These are phyloP conservation scores for Alternaria brassicae DNA, from an alignment of 2,329 filamentous ascomycete species.

Conservation along the genomic window DNA sequence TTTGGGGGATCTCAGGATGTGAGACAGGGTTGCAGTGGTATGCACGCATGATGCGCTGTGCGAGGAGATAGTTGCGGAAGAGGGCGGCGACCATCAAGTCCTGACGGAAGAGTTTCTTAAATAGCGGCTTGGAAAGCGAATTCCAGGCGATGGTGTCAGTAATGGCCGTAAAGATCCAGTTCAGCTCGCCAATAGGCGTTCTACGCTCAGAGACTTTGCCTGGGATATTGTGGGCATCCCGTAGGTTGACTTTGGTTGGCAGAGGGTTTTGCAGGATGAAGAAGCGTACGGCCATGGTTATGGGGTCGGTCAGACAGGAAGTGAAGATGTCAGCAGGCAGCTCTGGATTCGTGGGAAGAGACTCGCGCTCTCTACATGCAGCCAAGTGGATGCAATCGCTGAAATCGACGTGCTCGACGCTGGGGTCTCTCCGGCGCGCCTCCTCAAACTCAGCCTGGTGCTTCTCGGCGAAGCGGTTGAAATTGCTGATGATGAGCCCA, in stretches of 20 bases:
- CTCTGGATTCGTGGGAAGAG: conserved; percentile 90
- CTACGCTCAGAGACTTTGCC: conserved; percentile 90
- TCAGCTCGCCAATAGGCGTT: conserved; percentile 92
- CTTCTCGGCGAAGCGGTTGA: conserved; percentile 92
- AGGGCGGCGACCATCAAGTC: conserved; percentile 99
- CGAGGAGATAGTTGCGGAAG: conserved; percentile 93
- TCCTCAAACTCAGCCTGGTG: conserved; percentile 90
- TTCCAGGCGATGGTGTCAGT: conserved; percentile 99
- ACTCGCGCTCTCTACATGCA: conserved; percentile 88
- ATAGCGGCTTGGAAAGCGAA: conserved; percentile 84
- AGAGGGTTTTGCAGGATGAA: conserved; percentile 93
- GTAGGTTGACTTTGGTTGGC: conserved; percentile 71
- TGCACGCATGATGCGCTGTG: conserved; percentile 93
- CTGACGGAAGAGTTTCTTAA: conserved; percentile 96
- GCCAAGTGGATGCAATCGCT: conserved; percentile 91
- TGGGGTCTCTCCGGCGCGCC: conserved; percentile 75
- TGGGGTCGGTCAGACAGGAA: conserved; percentile 92
- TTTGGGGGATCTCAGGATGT: conserved; percentile 89
- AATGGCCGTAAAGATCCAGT: conserved; percentile 99
- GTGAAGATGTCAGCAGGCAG: conserved; percentile 96
- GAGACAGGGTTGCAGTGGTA: conserved; percentile 96
- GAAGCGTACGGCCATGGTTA: conserved; percentile 95
- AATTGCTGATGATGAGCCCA: conserved; percentile 93
- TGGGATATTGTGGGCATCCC: conserved; percentile 86
- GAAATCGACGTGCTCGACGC: conserved; percentile 68